Conservation (phyloP, 768 basidiomycete species). For the Boletus vinaceobasis region DNA sequence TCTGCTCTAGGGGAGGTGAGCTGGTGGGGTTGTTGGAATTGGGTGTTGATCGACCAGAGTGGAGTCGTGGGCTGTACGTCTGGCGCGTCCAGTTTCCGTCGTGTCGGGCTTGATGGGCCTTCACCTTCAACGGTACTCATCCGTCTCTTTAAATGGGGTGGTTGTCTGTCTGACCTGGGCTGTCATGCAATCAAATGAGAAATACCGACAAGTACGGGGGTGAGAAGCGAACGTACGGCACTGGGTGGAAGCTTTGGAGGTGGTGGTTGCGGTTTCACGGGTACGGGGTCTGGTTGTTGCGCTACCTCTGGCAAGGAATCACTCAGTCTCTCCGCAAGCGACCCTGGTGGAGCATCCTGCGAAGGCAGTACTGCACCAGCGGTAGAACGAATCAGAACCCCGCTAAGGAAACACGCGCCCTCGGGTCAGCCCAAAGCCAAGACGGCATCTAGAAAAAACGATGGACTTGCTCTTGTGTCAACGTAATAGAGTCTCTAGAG, state of each 20-base stretch:
- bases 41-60: neutral
- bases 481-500: conserved; percentile 19
- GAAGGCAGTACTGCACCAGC: neutral
- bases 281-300: neutral
- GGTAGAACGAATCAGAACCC: conserved; percentile 13
- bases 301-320: neutral
- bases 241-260: conserved; percentile 3
- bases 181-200: neutral
- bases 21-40: neutral
- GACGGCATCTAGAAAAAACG: neutral
- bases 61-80: neutral
- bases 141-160: conserved; percentile 11
- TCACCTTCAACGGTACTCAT: conserved; percentile 1
- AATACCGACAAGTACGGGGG: no score
- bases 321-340: neutral
- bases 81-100: conserved; percentile 12
- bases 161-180: conserved; percentile 16
- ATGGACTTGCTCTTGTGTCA: conserved; percentile 23
- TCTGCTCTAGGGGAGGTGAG: conserved; percentile 1
- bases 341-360: conserved; percentile 1
- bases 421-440: conserved; percentile 10
- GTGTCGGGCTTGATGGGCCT: conserved; percentile 2
- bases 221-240: conserved; percentile 4
- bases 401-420: conserved; percentile 8
- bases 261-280: neutral